Conservation (phyloP, 169 alveolate species). For the Cryptosporidium andersoni region DNA sequence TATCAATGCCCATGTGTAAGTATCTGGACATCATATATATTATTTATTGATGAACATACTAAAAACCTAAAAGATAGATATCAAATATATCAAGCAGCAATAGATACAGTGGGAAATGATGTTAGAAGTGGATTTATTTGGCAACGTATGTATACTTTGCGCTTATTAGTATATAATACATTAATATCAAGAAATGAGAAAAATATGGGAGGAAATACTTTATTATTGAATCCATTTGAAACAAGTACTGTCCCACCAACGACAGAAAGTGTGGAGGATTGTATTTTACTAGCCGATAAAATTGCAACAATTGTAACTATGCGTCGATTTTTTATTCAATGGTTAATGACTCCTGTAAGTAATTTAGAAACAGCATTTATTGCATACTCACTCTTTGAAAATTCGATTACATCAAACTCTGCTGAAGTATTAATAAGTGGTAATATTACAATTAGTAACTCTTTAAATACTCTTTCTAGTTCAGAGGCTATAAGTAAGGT, state of each 20-base stretch:
- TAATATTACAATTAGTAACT: not conserved
- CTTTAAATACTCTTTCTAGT: constrained; percentile 12
- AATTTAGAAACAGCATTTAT: constrained; percentile 68
- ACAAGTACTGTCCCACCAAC: constrained; percentile 51
- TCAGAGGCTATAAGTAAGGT: constrained; percentile 57
- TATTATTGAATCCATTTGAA: constrained; percentile 62
- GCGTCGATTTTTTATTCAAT: constrained; percentile 54
- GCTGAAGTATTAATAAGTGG: constrained; percentile 1
- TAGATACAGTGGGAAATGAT: constrained; percentile 62
- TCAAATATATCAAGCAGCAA: constrained; percentile 44
- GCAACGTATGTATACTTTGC: constrained; percentile 61
- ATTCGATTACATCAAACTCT: constrained; percentile 35
- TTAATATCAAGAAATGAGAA: constrained; percentile 41
- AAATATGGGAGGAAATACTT: constrained; percentile 27
- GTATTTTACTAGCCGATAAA: constrained; percentile 35
- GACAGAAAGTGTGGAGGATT: constrained; percentile 37
- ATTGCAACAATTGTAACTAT: constrained; percentile 59
- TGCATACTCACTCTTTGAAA: constrained; percentile 63
- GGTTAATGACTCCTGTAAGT: constrained; percentile 65
- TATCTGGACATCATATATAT: constrained; percentile 54
- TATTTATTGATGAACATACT: constrained; percentile 29
- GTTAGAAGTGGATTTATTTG: constrained; percentile 67
- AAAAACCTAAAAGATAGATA: constrained; percentile 35
- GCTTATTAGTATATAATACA: constrained; percentile 56
- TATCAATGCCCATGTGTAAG: constrained; percentile 65